These are phyloP conservation scores for Oligophagozyma castellii DNA, from an alignment of 1,139 yeast species.

Conservation along the genomic window DNA sequence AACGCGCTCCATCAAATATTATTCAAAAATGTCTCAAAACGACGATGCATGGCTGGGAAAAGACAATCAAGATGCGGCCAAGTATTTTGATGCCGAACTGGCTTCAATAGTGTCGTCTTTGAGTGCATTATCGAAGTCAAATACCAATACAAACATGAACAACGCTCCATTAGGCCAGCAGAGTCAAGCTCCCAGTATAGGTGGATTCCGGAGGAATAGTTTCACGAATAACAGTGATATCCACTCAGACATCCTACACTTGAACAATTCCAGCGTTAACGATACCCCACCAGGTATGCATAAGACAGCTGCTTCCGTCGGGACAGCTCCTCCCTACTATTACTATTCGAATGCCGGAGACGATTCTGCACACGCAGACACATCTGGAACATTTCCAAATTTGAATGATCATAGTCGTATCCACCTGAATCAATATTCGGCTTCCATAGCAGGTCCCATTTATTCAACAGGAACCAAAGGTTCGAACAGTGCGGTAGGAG, in stretches of 20 bases:
- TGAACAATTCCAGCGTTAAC: constrained; percentile 3
- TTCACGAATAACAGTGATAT: constrained; percentile 14
- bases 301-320: constrained; percentile 16
- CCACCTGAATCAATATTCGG: constrained; percentile 3
- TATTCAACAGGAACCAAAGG: constrained; percentile 2
- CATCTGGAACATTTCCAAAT: constrained; percentile 1
- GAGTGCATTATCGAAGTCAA: constrained; percentile 20
- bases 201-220: constrained; percentile 23
- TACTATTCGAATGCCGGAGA: constrained; percentile 1
- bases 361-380: not conserved
- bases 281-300: too few species aligned
- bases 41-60: not conserved
- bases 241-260: constrained; percentile 13
- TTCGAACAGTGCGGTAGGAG: constrained; percentile 2
- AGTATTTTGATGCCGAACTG: constrained; percentile 20
- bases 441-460: constrained; percentile 4
- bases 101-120: constrained; percentile 25
- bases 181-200: too few species aligned
- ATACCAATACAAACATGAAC: too few species aligned
- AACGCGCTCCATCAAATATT: constrained; percentile 1
- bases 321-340: constrained; percentile 13
- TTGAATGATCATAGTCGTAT: constrained; percentile 1
- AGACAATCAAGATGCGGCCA: constrained; percentile 1
- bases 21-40: not conserved
- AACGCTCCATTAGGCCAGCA: too few species aligned